These are phyloP conservation scores for Ramularia collo-cygni DNA, from an alignment of 2,329 filamentous ascomycete species.

Conservation along the genomic window DNA sequence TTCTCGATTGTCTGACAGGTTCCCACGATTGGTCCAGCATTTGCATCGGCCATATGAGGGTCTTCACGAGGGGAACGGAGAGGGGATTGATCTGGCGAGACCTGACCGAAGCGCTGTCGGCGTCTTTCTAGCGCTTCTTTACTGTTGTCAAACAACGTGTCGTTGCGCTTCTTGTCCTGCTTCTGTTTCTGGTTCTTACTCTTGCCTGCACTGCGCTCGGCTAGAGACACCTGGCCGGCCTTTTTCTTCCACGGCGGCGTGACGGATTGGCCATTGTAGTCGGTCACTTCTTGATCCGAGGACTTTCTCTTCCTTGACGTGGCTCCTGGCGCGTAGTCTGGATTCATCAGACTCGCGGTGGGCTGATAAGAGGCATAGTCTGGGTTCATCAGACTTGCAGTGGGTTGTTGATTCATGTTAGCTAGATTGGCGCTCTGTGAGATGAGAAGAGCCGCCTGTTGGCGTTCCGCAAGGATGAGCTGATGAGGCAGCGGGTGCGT, in stretches of 20 bases:
- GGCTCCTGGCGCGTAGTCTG: conserved; percentile 3
- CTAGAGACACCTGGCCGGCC: conserved; percentile 51
- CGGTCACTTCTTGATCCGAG: conserved; percentile 51
- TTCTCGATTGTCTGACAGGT: conserved; percentile 82
- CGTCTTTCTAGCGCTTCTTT: conserved; percentile 81
- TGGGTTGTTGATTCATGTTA: conserved; percentile 22
- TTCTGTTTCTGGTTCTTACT: conserved; percentile 42
- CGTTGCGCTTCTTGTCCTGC: conserved; percentile 33
- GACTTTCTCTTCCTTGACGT: conserved; percentile 76
- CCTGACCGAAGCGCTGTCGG: conserved; percentile 66
- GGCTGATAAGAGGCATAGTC: conserved; percentile 4
- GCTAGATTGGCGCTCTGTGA: conserved; percentile 20
- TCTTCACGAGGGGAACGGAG: conserved; percentile 50
- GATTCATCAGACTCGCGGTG: conserved; percentile 10
- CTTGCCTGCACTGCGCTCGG: conserved; percentile 63
- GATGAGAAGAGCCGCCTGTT: conserved; percentile 35
- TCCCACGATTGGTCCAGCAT: conserved; percentile 69
- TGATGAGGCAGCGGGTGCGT: conserved; percentile 76
- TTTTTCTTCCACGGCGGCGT: conserved; percentile 69
- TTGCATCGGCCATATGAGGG: conserved; percentile 40
- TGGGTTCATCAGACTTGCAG: conserved; percentile 5
- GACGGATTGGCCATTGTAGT: conserved; percentile 42
- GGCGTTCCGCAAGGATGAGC: conserved; percentile 66
- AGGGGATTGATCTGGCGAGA: conserved; percentile 40
- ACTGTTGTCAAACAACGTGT: conserved; percentile 43